Evolutionary conservation across 345 rosid species (phyloP), one percentile per base, ranked within the genome.

Genomic region (Litchi chinensis): DNA sequence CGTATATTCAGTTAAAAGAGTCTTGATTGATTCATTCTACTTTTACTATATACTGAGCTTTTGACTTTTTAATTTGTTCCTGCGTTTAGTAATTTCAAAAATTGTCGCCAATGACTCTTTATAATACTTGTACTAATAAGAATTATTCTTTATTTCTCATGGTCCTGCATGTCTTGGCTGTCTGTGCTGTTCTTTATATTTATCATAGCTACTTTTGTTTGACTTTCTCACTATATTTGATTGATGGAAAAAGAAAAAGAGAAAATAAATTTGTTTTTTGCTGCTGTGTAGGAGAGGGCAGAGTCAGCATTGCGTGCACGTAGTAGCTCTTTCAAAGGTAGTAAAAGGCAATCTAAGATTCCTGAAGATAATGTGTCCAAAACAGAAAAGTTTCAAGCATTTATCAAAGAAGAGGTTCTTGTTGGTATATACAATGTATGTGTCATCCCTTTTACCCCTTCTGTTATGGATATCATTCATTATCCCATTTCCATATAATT

Each of bases 221-320:
- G 28, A 11, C 59, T 66, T 65, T n/a, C 72, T 39, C 28, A 50
- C 22, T 60, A 24, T 40, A 19, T 71, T 40, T 46, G 71, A 62
- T 65, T 65, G 16, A 44, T 52, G 63, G 26, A 66, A 32, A 8
- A 16, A 65, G 39, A 12, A 16, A 68, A 24, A 69, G 67, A 57
- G n/a, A 57, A 18, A n/a, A 57, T 48, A 71, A 26, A 68, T 80
- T 41, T 57, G 54, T 22, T 22, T 79, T 83, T 77, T 86, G 59
- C 69, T 67, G 77, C 57, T 60, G 18, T 87, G 71, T 83, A 96
- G 99, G 99, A 93, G 83, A 86, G 83, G 79, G 95, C 90, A 73
- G 94, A 93, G 70, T 96, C 97, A 52, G 97, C 89, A 50, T 81
- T 96, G 65, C 97, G 98, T 86, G 99, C 99, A 52, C 92, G 90